phyloP scores from a whole-genome alignment of 129 eudicot species.

The Rutidosis leptorrhynchoides region DNA sequence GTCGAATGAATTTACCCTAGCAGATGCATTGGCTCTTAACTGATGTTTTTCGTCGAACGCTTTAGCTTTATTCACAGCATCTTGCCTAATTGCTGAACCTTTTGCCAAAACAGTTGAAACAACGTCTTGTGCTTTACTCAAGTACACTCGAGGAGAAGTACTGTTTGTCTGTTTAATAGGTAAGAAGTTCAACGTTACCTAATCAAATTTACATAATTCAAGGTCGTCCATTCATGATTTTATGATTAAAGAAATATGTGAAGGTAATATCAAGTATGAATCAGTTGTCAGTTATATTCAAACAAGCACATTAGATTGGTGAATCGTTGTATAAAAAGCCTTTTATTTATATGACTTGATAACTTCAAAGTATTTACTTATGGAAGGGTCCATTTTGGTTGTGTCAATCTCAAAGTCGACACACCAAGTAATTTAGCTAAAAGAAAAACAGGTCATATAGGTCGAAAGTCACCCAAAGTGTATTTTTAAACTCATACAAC shows the following conservation, averaged over 20 bases:
- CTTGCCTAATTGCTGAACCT: conserved; percentile 88
- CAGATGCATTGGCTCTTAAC: conserved; percentile 87
- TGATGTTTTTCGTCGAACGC: conserved; percentile 96
- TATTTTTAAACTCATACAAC: background rate
- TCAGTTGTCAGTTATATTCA: background rate
- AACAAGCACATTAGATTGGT: background rate
- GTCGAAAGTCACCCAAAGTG: background rate
- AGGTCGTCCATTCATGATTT: background rate
- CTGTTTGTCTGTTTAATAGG: conserved; percentile 40
- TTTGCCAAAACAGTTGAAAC: conserved; percentile 84
- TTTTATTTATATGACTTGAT: background rate
- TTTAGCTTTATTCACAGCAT: conserved; percentile 84
- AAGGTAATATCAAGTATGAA: conserved; percentile 10
- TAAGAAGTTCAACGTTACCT: background rate
- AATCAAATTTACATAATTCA: background rate
- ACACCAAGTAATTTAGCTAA: background rate
- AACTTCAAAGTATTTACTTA: background rate
- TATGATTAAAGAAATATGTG: background rate
- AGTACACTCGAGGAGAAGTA: conserved; percentile 63
- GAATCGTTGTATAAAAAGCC: background rate
- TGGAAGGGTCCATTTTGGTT: background rate
- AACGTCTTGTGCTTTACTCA: conserved; percentile 86
- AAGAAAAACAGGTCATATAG: background rate
- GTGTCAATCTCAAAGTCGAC: background rate
- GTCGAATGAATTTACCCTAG: conserved; percentile 77